Conservation (phyloP, 495 filamentous ascomycete genomes). For the Penicillium maclennaniae region DNA sequence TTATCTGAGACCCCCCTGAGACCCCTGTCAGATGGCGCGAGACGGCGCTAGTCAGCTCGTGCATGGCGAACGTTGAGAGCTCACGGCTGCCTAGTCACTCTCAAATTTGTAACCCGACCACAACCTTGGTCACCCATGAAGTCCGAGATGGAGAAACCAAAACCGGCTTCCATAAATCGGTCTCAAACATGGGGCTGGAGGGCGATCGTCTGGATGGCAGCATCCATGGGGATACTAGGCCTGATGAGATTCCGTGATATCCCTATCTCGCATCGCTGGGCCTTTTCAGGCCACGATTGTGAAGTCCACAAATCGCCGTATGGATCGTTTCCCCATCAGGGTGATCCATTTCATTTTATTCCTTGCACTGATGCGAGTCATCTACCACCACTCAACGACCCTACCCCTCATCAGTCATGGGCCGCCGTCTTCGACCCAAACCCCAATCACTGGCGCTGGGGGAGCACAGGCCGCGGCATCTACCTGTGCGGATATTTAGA, state of each 20-base stretch:
- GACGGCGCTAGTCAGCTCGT: too few relatives aligned
- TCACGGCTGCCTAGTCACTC: too few relatives aligned
- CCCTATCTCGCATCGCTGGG: neutral
- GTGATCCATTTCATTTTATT: conserved; percentile 17
- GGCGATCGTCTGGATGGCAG: neutral
- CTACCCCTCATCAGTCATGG: conserved; percentile 12
- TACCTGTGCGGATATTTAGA: conserved; percentile 19
- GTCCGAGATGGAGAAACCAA: neutral
- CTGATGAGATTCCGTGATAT: conserved; percentile 2
- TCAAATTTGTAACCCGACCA: too few relatives aligned
- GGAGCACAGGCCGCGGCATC: conserved; percentile 8
- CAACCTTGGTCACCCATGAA: neutral
- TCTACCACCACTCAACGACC: conserved; percentile 10
- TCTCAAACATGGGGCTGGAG: neutral
- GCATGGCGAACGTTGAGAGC: too few relatives aligned
- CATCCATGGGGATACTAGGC: neutral
- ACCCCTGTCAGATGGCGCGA: too few relatives aligned
- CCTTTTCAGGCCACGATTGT: neutral
- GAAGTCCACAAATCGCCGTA: conserved; percentile 2
- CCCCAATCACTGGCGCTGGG: conserved; percentile 15
- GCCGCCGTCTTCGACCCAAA: conserved; percentile 12
- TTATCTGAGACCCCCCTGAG: too few relatives aligned
- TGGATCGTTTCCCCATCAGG: conserved; percentile 7
- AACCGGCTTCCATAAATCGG: neutral
- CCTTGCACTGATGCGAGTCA: conserved; percentile 14